Evolutionary conservation across 345 rosid species (phyloP).

Genomic region (Melaleuca alternifolia): DNA sequence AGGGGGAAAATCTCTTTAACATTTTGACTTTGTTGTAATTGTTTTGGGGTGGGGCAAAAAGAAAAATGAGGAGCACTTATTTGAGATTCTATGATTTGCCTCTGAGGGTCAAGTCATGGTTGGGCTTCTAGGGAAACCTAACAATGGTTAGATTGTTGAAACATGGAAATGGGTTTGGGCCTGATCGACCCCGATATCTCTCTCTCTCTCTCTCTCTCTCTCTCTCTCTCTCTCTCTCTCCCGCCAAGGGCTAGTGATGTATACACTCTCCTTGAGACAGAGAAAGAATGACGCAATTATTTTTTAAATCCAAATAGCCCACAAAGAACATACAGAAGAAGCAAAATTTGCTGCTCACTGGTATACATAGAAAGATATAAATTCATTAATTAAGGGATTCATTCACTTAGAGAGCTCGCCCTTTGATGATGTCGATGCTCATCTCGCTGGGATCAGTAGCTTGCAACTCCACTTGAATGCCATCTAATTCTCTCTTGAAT

Average conservation of each 20-base stretch:
- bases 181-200: not conserved
- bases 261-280: not conserved
- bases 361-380: not conserved
- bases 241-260: not conserved
- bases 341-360: not conserved
- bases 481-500: slow-evolving; percentile 72
- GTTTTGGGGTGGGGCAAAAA: not conserved
- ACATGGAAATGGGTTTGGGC: not conserved
- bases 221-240: not conserved
- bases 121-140: not conserved
- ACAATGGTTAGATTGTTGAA: not conserved
- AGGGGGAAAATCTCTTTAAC: not conserved
- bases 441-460: slow-evolving; percentile 74
- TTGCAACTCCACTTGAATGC: slow-evolving; percentile 63
- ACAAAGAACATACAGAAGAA: not conserved
- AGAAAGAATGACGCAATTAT: not conserved
- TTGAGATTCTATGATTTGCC: not conserved
- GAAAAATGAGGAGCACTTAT: not conserved
- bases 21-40: not conserved
- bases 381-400: not conserved
- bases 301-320: not conserved
- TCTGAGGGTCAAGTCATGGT: not conserved
- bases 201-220: not conserved
- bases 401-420: slow-evolving; percentile 24
- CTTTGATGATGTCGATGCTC: slow-evolving; percentile 57